phyloP scores from a whole-genome alignment of 78 protist genomes.

The Reticulomyxa filosa region DNA sequence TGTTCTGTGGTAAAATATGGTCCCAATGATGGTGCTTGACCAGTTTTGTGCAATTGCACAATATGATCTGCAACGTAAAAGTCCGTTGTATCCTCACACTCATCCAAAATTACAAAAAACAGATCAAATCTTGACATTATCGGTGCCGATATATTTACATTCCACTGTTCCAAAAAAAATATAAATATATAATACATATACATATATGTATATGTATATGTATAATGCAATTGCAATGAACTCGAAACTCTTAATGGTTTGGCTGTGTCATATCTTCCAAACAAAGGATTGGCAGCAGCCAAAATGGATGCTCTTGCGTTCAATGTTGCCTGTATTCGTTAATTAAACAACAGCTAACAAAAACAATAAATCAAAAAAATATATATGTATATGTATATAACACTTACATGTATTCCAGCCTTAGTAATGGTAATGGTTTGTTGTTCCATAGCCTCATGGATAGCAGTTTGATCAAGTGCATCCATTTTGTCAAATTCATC shows the following conservation, averaged over 20 bases:
- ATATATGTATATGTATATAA: no score
- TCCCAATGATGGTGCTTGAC: background rate
- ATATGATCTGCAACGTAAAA: constrained; percentile 77
- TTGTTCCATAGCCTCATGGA: constrained; percentile 98
- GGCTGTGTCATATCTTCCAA: background rate
- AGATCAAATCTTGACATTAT: constrained; percentile 97
- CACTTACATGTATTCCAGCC: constrained; percentile 64
- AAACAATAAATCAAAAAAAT: no score
- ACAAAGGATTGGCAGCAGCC: constrained; percentile 35
- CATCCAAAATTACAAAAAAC: constrained; percentile 84
- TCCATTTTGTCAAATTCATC: constrained; percentile 30
- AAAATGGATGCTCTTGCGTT: constrained; percentile 84
- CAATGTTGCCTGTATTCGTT: constrained; percentile 55
- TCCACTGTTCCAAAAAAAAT: constrained; percentile 15
- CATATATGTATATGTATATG: constrained; percentile 29
- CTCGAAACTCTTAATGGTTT: no score
- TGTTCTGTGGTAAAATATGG: constrained; percentile 39
- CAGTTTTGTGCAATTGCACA: constrained; percentile 11
- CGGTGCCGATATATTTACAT: constrained; percentile 75
- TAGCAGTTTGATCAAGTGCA: constrained; percentile 8
- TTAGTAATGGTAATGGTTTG: constrained; percentile 98
- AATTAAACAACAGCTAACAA: no score
- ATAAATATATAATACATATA: background rate
- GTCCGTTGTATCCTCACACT: constrained; percentile 49
- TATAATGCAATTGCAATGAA: no score